These are phyloP conservation scores for Apiosordaria backusii DNA, from an alignment of 495 filamentous ascomycete species.

Conservation along the genomic window DNA sequence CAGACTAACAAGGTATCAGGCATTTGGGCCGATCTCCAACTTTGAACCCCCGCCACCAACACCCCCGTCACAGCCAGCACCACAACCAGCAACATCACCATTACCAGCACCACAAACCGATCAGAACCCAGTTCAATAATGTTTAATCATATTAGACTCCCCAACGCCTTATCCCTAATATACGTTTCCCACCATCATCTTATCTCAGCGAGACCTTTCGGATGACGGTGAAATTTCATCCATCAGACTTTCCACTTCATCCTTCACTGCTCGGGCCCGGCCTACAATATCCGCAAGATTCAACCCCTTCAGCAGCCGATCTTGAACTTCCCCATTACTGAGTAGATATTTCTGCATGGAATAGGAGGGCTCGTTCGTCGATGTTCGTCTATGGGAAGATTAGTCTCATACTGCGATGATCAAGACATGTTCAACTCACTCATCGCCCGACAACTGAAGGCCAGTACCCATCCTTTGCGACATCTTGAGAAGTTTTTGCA, in stretches of 20 bases:
- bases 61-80: neutral
- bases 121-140: neutral
- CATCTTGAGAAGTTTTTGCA: slow-evolving; percentile 6
- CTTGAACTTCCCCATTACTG: slow-evolving; percentile 15
- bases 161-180: neutral
- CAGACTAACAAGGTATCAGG: slow-evolving; percentile 9
- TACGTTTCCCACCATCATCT: neutral
- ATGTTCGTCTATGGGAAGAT: neutral
- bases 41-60: slow-evolving; percentile 9
- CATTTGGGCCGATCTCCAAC: slow-evolving; percentile 25
- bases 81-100: neutral
- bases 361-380: slow-evolving; percentile 12
- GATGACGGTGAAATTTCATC: slow-evolving; percentile 4
- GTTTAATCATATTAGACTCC: neutral
- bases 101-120: neutral
- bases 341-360: slow-evolving; percentile 19
- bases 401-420: neutral
- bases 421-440: slow-evolving; percentile 9
- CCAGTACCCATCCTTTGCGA: neutral
- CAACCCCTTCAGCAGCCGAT: slow-evolving; percentile 20
- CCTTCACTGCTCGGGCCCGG: slow-evolving; percentile 10
- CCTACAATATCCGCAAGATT: neutral
- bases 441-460: slow-evolving; percentile 20
- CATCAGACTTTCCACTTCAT: slow-evolving; percentile 14
- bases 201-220: neutral